Evolutionary conservation across 2,329 filamentous ascomycete species (phyloP), one percentile per base, ranked within the genome.

Genomic region (Penicillium sp.): DNA sequence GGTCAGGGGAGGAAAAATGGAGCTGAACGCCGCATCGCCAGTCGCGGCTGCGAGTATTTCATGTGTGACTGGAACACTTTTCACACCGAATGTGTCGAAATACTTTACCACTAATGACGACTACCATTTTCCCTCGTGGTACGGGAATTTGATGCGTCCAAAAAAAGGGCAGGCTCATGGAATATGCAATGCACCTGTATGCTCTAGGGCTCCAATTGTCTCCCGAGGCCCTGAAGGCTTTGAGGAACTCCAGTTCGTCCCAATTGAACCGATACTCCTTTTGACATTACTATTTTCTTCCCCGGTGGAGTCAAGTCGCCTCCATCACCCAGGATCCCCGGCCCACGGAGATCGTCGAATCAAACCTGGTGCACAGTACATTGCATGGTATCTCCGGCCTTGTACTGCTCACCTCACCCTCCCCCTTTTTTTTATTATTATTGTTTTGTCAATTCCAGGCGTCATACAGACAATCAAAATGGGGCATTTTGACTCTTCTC

Each of bases 31-130:
- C 29, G 42, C 49, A 25, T 60, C 57, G 59, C 57, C 55, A 60
- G 58, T 60, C 57, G 57, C 58, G 57, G 58, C 58, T 57, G 41
- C 34, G 31, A 41, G 44, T 42, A 56, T 57, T 49, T 30, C 33
- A 16, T 44, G 36, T 49, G 34, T 46, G 41, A 55, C 52, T 41
- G 44, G 29, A 39, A 42, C 39, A 41, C 22, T 25, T 41, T 36
- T n/a, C 49, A 49, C 45, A 52, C 44, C 49, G 45, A 50, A 43
- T 46, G 28, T 27, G 31, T 41, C 19, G 13, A 41, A 48, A 49
- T 49, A 49, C 46, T 40, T 46, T 50, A 46, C 41, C 35, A 50
- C 47, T 50, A 50, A 43, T 38, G 35, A 29, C 38, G 31, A 45
- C 36, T 39, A 45, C 16, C 31, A 48, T 25, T 8, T 50, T 40